Conservation (phyloP, 2,329 filamentous ascomycete species). For the Aspergillus jensenii region DNA sequence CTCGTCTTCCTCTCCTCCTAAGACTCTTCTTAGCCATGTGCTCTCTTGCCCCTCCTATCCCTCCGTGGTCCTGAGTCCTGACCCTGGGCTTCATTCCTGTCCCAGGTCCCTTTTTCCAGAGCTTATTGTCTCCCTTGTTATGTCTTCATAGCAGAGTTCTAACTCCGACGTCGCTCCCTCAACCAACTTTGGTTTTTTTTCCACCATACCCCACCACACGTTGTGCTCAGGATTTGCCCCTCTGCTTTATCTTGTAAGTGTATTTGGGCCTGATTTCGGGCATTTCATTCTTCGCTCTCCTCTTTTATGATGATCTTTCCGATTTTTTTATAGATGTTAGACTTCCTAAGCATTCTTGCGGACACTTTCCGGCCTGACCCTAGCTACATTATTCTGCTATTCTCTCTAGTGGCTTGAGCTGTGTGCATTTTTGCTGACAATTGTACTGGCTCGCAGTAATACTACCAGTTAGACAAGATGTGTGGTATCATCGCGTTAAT, state of each 20-base stretch:
- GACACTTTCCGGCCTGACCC: constrained; percentile 39
- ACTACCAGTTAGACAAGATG: constrained; percentile 45
- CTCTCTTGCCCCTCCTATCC: constrained; percentile 19
- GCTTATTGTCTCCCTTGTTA: constrained; percentile 16
- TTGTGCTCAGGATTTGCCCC: constrained; percentile 16
- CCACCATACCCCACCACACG: constrained; percentile 18
- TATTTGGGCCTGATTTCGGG: constrained; percentile 15
- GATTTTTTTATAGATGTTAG: constrained; percentile 51
- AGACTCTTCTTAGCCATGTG: constrained; percentile 26
- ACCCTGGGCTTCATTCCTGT: constrained; percentile 11
- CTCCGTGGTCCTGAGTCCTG: constrained; percentile 25
- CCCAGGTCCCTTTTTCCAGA: constrained; percentile 9
- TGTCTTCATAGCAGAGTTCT: constrained; percentile 19
- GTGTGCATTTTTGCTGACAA: constrained; percentile 19
- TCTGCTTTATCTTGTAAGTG: constrained; percentile 15
- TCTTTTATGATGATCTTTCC: constrained; percentile 39
- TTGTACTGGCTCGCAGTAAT: constrained; percentile 22
- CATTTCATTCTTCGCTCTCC: not conserved
- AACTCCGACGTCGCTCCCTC: constrained; percentile 11
- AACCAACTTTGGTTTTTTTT: constrained; percentile 11
- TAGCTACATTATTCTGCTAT: constrained; percentile 12
- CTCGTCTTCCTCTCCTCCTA: constrained; percentile 18
- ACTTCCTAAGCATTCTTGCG: constrained; percentile 47
- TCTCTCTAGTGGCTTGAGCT: constrained; percentile 7
- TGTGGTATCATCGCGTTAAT: constrained; percentile 64